Percentiles rank a stretch among this genome's conserved stretches.
phyloP scores from a whole-genome alignment of 2,329 filamentous ascomycete genomes.

The Aspergillus clavatus region DNA sequence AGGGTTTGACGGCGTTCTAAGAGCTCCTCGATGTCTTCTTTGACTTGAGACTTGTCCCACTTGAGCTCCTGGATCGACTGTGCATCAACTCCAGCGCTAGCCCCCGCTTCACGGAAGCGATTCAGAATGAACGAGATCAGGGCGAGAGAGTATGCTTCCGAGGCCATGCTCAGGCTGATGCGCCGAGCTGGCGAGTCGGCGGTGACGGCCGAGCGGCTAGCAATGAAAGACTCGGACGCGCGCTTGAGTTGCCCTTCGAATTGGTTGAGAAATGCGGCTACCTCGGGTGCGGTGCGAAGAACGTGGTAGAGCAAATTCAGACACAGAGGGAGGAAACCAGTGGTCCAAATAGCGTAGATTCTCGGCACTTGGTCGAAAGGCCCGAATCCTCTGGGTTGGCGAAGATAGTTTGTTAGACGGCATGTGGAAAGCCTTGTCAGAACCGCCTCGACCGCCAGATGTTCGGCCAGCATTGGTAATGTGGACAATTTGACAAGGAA shows the following conservation, averaged over 20 bases:
- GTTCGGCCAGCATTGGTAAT: conserved; percentile 75
- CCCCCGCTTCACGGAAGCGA: conserved; percentile 59
- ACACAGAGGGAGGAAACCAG: conserved; percentile 79
- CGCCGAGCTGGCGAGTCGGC: conserved; percentile 48
- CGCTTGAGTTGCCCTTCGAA: conserved; percentile 74
- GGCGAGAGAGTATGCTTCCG: conserved; percentile 73
- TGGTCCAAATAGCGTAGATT: conserved; percentile 84
- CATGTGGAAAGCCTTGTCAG: conserved; percentile 74
- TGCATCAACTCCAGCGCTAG: conserved; percentile 54
- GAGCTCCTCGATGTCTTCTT: conserved; percentile 81
- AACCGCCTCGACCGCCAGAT: conserved; percentile 81
- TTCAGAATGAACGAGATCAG: conserved; percentile 70
- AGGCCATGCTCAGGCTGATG: conserved; percentile 67
- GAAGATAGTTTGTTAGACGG: conserved; percentile 72
- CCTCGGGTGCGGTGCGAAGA: conserved; percentile 74
- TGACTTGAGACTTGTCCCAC: conserved; percentile 67
- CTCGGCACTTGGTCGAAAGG: conserved; percentile 73
- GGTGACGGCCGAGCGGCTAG: conserved; percentile 42
- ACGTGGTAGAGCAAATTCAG: conserved; percentile 82
- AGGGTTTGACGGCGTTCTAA: conserved; percentile 65
- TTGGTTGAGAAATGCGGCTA: conserved; percentile 81
- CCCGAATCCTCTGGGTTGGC: conserved; percentile 61
- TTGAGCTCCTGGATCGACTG: conserved; percentile 65
- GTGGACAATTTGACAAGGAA: conserved; percentile 85
- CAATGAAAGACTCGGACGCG: conserved; percentile 66